These are phyloP conservation scores for Euphorbia peplus DNA, from an alignment of 345 rosid species.

Conservation along the genomic window DNA sequence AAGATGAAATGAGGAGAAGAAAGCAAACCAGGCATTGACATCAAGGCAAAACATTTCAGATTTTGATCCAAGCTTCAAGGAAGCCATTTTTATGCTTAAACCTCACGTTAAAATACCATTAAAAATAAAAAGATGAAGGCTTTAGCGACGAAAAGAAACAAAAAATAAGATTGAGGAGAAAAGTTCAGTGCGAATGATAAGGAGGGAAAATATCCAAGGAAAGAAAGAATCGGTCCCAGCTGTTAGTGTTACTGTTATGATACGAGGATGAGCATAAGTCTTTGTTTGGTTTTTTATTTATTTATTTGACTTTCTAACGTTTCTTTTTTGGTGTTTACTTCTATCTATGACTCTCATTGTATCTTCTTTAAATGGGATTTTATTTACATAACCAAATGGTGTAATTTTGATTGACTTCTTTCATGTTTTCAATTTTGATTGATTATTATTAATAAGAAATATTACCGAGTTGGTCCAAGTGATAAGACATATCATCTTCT, in stretches of 20 bases:
- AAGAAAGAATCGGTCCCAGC: slow-evolving; percentile 39
- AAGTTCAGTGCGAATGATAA: slow-evolving; percentile 45
- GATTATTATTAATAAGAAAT: no score
- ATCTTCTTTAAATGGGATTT: no score
- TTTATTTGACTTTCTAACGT: no score
- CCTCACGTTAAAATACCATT: no score
- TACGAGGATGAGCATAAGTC: slow-evolving; percentile 9
- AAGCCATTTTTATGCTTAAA: slow-evolving; percentile 47
- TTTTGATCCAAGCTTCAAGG: slow-evolving; percentile 91
- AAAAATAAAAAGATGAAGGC: no score
- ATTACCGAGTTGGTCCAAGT: no score
- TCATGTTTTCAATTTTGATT: no score
- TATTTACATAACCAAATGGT: no score
- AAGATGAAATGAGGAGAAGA: neutral
- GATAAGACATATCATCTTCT: no score
- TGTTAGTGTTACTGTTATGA: slow-evolving; percentile 41
- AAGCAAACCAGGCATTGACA: slow-evolving; percentile 60
- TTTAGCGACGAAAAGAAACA: neutral
- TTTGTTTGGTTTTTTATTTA: slow-evolving; percentile 14
- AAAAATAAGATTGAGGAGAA: neutral
- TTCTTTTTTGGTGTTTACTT: no score
- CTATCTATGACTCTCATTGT: no score
- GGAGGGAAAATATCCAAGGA: slow-evolving; percentile 59
- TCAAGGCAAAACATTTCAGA: slow-evolving; percentile 70
- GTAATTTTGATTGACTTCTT: no score